A percentile compares a stretch with the other conserved stretches of the same genome.
phyloP scores from a whole-genome alignment of 495 filamentous ascomycete species.

The Hypoxylon fuscum region DNA sequence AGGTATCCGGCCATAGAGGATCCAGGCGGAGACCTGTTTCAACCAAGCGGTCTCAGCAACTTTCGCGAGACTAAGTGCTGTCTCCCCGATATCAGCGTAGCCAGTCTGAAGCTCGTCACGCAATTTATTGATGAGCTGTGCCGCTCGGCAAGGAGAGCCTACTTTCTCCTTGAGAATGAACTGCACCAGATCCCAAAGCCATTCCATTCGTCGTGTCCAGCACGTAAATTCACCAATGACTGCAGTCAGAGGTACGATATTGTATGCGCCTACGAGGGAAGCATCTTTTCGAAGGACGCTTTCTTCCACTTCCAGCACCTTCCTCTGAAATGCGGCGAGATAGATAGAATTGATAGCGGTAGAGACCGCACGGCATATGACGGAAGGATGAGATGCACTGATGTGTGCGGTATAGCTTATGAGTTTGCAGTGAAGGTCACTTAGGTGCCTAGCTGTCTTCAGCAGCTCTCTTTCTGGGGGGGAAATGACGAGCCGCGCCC shows the following conservation, averaged over 20 bases:
- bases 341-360: slow-evolving; percentile 77
- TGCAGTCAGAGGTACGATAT: slow-evolving; percentile 88
- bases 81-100: slow-evolving; percentile 82
- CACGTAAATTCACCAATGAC: slow-evolving; percentile 83
- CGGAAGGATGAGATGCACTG: slow-evolving; percentile 73
- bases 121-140: slow-evolving; percentile 78
- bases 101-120: slow-evolving; percentile 83
- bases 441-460: slow-evolving; percentile 75
- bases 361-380: slow-evolving; percentile 88
- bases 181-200: slow-evolving; percentile 77
- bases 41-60: slow-evolving; percentile 92
- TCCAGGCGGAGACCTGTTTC: slow-evolving; percentile 86
- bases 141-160: slow-evolving; percentile 56
- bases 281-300: slow-evolving; percentile 75
- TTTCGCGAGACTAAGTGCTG: slow-evolving; percentile 71
- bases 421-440: slow-evolving; percentile 76
- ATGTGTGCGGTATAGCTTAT: slow-evolving; percentile 69
- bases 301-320: slow-evolving; percentile 84
- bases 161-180: slow-evolving; percentile 62
- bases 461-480: slow-evolving; percentile 86
- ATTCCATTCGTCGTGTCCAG: slow-evolving; percentile 85
- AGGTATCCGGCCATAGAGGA: slow-evolving; percentile 86
- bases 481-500: slow-evolving; percentile 62
- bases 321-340: slow-evolving; percentile 79
- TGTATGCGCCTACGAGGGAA: slow-evolving; percentile 82